phyloP scores from a whole-genome alignment of 345 rosid genomes.

The Mangifera indica region DNA sequence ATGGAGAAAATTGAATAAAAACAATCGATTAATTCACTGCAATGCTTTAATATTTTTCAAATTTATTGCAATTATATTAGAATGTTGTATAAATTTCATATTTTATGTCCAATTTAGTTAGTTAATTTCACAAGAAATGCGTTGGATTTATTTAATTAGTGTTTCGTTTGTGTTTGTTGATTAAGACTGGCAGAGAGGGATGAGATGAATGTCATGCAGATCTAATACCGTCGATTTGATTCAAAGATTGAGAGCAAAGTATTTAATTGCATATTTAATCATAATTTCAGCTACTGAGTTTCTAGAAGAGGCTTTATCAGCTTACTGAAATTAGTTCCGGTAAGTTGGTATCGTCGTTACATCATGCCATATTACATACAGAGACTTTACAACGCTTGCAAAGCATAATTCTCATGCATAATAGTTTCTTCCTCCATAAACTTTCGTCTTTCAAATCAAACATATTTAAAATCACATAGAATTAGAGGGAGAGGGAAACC shows the following conservation, averaged over 20 bases:
- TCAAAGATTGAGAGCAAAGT: constrained; percentile 24
- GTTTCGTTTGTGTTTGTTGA: constrained; percentile 13
- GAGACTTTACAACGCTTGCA: constrained; percentile 77
- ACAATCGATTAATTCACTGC: neutral
- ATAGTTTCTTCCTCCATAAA: too few species aligned
- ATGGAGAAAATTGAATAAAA: neutral
- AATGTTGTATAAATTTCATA: neutral
- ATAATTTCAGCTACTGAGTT: constrained; percentile 13
- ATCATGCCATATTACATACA: constrained; percentile 75
- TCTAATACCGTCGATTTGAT: constrained; percentile 24
- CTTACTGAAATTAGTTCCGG: constrained; percentile 30
- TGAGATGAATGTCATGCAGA: constrained; percentile 36
- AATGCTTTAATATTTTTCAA: too few species aligned
- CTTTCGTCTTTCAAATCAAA: too few species aligned
- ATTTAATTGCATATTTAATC: constrained; percentile 28
- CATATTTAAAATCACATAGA: too few species aligned
- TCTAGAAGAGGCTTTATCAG: constrained; percentile 31
- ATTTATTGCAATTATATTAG: too few species aligned
- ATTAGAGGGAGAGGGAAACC: too few species aligned
- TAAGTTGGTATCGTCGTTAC: constrained; percentile 42
- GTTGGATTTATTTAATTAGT: neutral
- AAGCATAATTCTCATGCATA: constrained; percentile 37
- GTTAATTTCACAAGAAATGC: neutral
- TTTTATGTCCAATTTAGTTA: neutral
- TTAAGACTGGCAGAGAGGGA: constrained; percentile 23